A percentile compares a stretch with the other conserved stretches of the same genome.
Evolutionary conservation across 352 stramenopile species (phyloP).

Genomic region (Phytophthora hibernalis): DNA sequence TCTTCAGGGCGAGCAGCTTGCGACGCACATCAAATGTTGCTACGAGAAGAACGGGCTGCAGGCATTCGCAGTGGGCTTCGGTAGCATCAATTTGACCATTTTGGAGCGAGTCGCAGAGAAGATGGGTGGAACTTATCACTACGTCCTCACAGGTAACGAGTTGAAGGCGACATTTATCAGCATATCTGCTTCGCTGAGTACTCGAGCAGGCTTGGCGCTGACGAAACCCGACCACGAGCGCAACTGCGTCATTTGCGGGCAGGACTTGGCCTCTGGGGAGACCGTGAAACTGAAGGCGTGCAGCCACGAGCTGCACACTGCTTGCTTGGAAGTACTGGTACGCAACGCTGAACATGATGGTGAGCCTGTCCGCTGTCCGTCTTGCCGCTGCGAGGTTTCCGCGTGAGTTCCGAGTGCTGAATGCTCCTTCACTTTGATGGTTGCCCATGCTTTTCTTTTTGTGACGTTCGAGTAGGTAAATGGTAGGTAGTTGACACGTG

Average conservation of each 20-base stretch:
- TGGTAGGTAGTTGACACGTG: background rate
- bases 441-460: background rate
- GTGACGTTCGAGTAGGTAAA: slow-evolving; percentile 12
- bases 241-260: slow-evolving; percentile 67
- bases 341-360: slow-evolving; percentile 38
- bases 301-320: slow-evolving; percentile 59
- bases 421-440: background rate
- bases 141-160: slow-evolving; percentile 69
- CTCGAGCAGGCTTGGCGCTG: slow-evolving; percentile 61
- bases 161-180: slow-evolving; percentile 78
- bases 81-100: slow-evolving; percentile 63
- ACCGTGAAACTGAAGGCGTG: slow-evolving; percentile 53
- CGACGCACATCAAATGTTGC: slow-evolving; percentile 51
- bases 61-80: slow-evolving; percentile 78
- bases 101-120: slow-evolving; percentile 62
- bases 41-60: slow-evolving; percentile 72
- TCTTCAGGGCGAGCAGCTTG: slow-evolving; percentile 55
- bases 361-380: slow-evolving; percentile 35
- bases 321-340: slow-evolving; percentile 49
- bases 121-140: slow-evolving; percentile 68
- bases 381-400: slow-evolving; percentile 34
- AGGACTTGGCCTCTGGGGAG: slow-evolving; percentile 60
- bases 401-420: slow-evolving; percentile 1
- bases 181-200: slow-evolving; percentile 78
- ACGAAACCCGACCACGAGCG: slow-evolving; percentile 64